These are phyloP conservation scores for sorghum (Sorghum bicolor) DNA, from an alignment of 176 grass and related monocot genomes.

Conservation along the genomic window Sorghum_bicolor_NCBIv3 NC_012879.2:56309501-56310000, in stretches of 20 bases:
- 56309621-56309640: too few species aligned
- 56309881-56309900: neutral
- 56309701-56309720: neutral
- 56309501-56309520: too few species aligned
- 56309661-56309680: too few species aligned
- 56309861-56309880: neutral
- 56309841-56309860: neutral
- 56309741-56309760: conserved; percentile 11
- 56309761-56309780: conserved; percentile 42
- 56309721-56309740: neutral
- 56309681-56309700: neutral
- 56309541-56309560: too few species aligned
- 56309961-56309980: too few species aligned
- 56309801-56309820: conserved; percentile 7
- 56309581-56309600: too few species aligned
- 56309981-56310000: too few species aligned
- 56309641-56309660: too few species aligned
- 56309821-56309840: neutral
- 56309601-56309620: too few species aligned
- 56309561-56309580: too few species aligned
- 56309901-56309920: neutral
- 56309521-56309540: too few species aligned
- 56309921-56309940: neutral
- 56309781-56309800: conserved; percentile 23
- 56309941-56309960: too few species aligned